phyloP scores from a whole-genome alignment of 2,329 filamentous ascomycete species.

The Fusarium pseudonygamai region DNA sequence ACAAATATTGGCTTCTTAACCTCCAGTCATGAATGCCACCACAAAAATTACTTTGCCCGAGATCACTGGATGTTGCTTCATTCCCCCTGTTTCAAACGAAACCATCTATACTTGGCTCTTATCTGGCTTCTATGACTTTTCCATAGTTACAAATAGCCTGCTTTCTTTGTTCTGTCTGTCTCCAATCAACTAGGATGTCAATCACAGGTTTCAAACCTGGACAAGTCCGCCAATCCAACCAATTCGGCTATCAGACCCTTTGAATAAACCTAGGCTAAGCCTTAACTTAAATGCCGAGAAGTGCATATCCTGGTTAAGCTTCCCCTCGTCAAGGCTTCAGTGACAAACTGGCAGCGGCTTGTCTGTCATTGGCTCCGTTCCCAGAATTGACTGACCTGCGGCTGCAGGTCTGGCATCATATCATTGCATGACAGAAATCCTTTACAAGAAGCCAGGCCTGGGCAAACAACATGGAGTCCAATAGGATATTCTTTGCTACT shows the following conservation, averaged over 20 bases:
- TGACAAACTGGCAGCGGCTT: not conserved
- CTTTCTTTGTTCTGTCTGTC: slow-evolving; percentile 10
- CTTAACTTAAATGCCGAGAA: slow-evolving; percentile 7
- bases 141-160: not conserved
- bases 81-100: slow-evolving; percentile 15
- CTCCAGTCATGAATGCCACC: not conserved
- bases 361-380: not conserved
- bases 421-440: not conserved
- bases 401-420: not conserved
- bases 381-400: not conserved
- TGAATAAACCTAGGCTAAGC: slow-evolving; percentile 18
- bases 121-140: not conserved
- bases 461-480: not conserved
- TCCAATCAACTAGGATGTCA: slow-evolving; percentile 9
- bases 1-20: not conserved
- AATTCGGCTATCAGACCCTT: slow-evolving; percentile 4
- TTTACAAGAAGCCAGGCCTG: slow-evolving; percentile 9
- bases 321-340: slow-evolving; percentile 14
- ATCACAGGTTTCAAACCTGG: not conserved
- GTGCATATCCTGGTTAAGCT: not conserved
- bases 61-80: not conserved
- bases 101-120: not conserved
- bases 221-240: slow-evolving; percentile 27
- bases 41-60: not conserved
- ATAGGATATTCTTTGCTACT: slow-evolving; percentile 15